phyloP scores from a whole-genome alignment of 139 green algal genomes.

The Asterochloris erici region DNA sequence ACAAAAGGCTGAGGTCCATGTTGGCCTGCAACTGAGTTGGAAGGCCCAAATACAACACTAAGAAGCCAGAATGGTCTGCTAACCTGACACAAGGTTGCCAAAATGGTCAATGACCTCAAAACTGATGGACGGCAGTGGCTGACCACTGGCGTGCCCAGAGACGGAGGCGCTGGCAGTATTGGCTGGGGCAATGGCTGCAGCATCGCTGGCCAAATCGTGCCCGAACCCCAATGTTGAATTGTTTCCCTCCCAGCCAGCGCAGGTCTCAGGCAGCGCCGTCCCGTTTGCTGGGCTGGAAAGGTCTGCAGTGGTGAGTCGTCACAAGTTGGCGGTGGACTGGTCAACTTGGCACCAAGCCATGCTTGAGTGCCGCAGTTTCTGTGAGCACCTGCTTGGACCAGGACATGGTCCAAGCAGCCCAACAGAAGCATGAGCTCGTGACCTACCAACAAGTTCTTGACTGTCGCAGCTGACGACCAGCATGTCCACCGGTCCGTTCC shows the following conservation, averaged over 20 bases:
- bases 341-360: neutral
- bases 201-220: slow-evolving; percentile 7
- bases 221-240: slow-evolving; percentile 15
- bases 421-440: neutral
- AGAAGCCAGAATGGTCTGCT: neutral
- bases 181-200: slow-evolving; percentile 3
- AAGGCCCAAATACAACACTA: neutral
- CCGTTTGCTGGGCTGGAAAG: neutral
- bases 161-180: neutral
- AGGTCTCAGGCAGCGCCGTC: neutral
- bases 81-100: slow-evolving; percentile 13
- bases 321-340: neutral
- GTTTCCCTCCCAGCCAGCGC: slow-evolving; percentile 17
- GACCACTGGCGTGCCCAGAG: neutral
- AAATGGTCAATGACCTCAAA: slow-evolving; percentile 11
- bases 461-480: slow-evolving; percentile 3
- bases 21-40: neutral
- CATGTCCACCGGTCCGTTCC: slow-evolving; percentile 1
- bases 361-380: neutral
- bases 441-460: neutral
- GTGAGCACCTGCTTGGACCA: neutral
- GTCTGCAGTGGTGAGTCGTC: neutral
- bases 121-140: neutral
- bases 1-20: neutral
- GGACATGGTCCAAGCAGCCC: neutral